Base-by-base conservation (phyloP, 768 basidiomycete species). In the Mycena amicta region DNA sequence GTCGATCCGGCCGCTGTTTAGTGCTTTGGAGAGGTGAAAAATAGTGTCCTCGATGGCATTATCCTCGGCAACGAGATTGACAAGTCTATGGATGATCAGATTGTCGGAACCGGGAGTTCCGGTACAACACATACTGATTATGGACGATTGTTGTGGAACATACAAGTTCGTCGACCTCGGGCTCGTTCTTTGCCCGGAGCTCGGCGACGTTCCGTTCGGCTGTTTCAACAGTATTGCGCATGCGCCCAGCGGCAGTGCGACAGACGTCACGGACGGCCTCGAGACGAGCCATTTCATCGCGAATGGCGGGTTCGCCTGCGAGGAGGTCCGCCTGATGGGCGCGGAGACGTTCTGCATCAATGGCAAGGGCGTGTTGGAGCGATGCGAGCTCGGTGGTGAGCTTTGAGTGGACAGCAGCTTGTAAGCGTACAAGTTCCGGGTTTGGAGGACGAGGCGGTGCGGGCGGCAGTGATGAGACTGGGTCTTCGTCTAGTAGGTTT, bases 11-110 rank as follows among this genome's bases (percentile, higher is more conserved):
- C 92, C 92, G 52, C 88, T 79, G 69, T 97, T 97, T 62, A 99
- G 79, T 0, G 95, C 96, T 60, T 95, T 84, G 63, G 95, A 93
- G 47, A 99, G 83, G 71, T 98, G 95, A 75, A 98, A 99, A 59
- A 97, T 90, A 46, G 96, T 96, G 72, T 98, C 97, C 75, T 98
- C 96, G 69, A 98, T 95, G 1, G 96, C 94, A 67, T 94, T 95
- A 73, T 98, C 97, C 72, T 99, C 97, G n/a, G 97, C 95, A n/a
- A 98, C 89, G 27, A 98, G 81, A 70, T 98, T 92, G 65, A 98
- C 88, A 23, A 99, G 78, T 75, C 96, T 98, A 47, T 46, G 56
- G 5, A 31, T n/a, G 28, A 25, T 18, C 25, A 40, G 50, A 40
- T 52, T 50, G 52, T 30, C 45, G 47, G 63, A 51, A 52, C 23